Evolutionary conservation across 2,329 filamentous ascomycete genomes (phyloP).

Genomic region (Myriosclerotinia scirpicola): DNA sequence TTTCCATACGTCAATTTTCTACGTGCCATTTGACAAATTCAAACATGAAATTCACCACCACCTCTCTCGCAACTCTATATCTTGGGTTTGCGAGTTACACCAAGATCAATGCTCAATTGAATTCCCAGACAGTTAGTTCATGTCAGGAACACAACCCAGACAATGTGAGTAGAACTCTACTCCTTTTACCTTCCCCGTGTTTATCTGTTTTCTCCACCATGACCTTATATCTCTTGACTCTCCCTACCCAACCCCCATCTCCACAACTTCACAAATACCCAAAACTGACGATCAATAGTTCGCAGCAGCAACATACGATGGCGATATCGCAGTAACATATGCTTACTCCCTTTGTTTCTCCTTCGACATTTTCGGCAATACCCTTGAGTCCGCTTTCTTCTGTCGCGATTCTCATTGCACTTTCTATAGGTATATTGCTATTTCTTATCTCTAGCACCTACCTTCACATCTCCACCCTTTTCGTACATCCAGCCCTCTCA

Average conservation of each 20-base stretch:
- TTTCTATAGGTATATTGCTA: not conserved
- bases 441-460: not conserved
- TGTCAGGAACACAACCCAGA: not conserved
- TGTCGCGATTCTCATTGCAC: not conserved
- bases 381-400: not conserved
- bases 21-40: no score
- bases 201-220: not conserved
- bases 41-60: not conserved
- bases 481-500: accelerated
- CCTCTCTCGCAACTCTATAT: not conserved
- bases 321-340: not conserved
- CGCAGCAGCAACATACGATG: not conserved
- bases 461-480: not conserved
- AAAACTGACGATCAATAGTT: not conserved
- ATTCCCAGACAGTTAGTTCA: not conserved
- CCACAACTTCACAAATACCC: no score
- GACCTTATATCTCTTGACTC: not conserved
- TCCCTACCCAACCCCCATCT: no score
- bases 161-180: not conserved
- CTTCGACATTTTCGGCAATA: not conserved
- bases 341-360: not conserved
- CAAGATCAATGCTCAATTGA: not conserved
- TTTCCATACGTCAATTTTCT: accelerated
- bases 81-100: not conserved
- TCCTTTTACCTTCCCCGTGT: no score